Conservation (phyloP, 495 filamentous ascomycete species). For the Recurvomyces mirabilis region DNA sequence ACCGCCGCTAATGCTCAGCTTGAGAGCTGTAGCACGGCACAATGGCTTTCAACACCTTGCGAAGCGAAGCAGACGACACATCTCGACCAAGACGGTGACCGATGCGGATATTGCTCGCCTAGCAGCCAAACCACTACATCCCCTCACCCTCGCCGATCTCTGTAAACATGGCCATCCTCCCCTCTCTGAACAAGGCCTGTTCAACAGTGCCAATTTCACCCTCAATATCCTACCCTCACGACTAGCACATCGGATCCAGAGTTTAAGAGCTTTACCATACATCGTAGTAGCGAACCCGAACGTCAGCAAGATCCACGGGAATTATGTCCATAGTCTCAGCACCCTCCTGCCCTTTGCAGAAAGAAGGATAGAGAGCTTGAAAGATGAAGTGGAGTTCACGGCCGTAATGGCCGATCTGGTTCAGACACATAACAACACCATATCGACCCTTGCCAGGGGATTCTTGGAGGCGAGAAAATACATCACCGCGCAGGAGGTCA, state of each 20-base stretch:
- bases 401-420: conserved; percentile 87
- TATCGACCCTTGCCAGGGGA: conserved; percentile 79
- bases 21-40: conserved; percentile 14
- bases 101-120: conserved; percentile 68
- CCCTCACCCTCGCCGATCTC: conserved; percentile 75
- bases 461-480: conserved; percentile 88
- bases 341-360: conserved; percentile 77
- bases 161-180: conserved; percentile 90
- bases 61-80: conserved; percentile 5
- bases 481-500: conserved; percentile 68
- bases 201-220: conserved; percentile 87
- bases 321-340: conserved; percentile 84
- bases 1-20: conserved; percentile 15
- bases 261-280: conserved; percentile 83
- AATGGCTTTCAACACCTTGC: conserved; percentile 3
- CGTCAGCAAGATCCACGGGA: conserved; percentile 83
- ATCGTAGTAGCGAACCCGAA: conserved; percentile 96
- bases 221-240: conserved; percentile 83
- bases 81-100: conserved; percentile 31
- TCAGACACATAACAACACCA: conserved; percentile 84
- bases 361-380: conserved; percentile 60
- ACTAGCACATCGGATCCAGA: conserved; percentile 88
- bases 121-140: conserved; percentile 65
- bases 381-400: conserved; percentile 83
- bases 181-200: conserved; percentile 63